Evolutionary conservation across 129 eudicot genomes (phyloP).

Genomic region (Silybum marianum): DNA sequence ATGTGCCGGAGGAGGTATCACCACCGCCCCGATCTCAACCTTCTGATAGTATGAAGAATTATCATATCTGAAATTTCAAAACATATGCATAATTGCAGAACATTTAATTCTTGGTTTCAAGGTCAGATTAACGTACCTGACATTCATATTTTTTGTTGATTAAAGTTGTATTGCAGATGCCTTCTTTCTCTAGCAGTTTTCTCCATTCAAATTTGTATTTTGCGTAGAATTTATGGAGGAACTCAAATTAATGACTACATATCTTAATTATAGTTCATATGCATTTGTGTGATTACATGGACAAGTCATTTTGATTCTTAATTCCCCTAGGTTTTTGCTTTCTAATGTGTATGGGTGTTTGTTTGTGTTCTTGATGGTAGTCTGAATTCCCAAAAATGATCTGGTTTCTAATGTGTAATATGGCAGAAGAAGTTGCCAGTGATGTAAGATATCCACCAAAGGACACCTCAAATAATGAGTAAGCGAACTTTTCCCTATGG

Average conservation of each 20-base stretch:
- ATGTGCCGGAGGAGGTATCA: constrained; percentile 52
- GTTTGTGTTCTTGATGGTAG: constrained; percentile 2
- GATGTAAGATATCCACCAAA: constrained; percentile 54
- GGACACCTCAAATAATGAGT: constrained; percentile 41
- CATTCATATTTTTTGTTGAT: background rate
- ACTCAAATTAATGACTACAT: background rate
- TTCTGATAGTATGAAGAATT: constrained; percentile 46
- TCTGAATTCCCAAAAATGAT: background rate
- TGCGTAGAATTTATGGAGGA: background rate
- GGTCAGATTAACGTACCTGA: background rate
- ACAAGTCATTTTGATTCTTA: background rate
- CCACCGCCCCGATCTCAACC: constrained; percentile 43
- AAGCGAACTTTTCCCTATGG: constrained; percentile 25
- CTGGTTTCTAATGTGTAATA: constrained; percentile 15
- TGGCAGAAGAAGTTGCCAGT: constrained; percentile 55
- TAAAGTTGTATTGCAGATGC: background rate
- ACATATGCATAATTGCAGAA: background rate
- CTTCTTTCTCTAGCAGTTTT: background rate
- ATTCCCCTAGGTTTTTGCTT: background rate
- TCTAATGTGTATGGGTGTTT: background rate
- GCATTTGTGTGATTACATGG: constrained; percentile 4
- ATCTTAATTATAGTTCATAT: background rate
- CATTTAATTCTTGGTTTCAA: background rate
- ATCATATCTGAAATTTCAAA: background rate
- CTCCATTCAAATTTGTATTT: background rate